phyloP scores from a whole-genome alignment of 176 grass and related monocot genomes.

The Pontederia paniculata region DNA sequence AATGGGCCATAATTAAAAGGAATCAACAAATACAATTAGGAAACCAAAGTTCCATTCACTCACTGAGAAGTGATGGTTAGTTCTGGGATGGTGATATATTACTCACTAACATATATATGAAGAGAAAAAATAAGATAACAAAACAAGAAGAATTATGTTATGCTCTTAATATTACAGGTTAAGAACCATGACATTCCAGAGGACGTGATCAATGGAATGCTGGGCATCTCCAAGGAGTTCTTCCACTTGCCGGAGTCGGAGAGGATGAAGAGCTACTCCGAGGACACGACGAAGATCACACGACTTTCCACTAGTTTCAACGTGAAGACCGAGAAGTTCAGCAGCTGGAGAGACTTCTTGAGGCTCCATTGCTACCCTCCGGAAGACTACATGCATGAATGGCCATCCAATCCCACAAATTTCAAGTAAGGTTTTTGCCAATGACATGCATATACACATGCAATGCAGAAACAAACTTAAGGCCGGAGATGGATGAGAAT shows the following conservation, averaged over 20 bases:
- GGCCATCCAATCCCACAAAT: slow-evolving; percentile 54
- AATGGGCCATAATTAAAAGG: background rate
- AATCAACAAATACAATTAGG: too few relatives aligned
- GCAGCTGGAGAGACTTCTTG: slow-evolving; percentile 85
- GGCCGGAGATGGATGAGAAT: too few relatives aligned
- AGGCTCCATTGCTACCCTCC: slow-evolving; percentile 81
- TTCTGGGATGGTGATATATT: too few relatives aligned
- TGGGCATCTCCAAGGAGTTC: slow-evolving; percentile 65
- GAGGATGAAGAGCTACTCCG: slow-evolving; percentile 84
- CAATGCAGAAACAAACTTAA: too few relatives aligned
- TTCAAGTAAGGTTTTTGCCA: slow-evolving; percentile 50
- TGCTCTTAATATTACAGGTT: slow-evolving; percentile 22
- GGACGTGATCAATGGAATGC: slow-evolving; percentile 37
- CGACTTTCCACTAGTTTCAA: slow-evolving; percentile 93
- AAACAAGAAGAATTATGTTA: too few relatives aligned
- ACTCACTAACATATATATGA: too few relatives aligned
- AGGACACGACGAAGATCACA: slow-evolving; percentile 67
- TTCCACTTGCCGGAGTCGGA: slow-evolving; percentile 83
- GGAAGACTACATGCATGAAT: slow-evolving; percentile 62
- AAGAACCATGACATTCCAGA: slow-evolving; percentile 67
- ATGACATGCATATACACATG: too few relatives aligned
- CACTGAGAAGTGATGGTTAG: background rate
- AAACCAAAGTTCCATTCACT: too few relatives aligned
- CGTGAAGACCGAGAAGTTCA: slow-evolving; percentile 68
- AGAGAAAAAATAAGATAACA: too few relatives aligned